A percentile compares a stretch with the other conserved stretches of the same genome.
Conservation (phyloP, 2,329 filamentous ascomycete genomes). For the Westerdykella ornata region DNA sequence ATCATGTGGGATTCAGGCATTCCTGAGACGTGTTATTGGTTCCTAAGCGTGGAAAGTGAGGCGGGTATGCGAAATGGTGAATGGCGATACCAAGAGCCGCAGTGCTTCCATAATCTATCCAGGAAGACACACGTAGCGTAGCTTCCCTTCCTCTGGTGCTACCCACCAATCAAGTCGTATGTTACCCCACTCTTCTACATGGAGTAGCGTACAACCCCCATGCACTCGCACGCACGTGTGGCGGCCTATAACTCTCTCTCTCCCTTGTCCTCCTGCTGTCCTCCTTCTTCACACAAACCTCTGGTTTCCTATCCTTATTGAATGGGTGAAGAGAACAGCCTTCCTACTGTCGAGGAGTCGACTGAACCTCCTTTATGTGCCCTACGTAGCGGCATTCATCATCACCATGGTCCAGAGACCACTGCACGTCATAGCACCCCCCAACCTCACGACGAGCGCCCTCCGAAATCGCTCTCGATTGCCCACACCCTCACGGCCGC, state of each 20-base stretch:
- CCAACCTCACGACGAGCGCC: conserved; percentile 12
- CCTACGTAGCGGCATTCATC: conserved; percentile 15
- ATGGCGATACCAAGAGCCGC: conserved; percentile 13
- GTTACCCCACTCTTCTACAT: conserved; percentile 8
- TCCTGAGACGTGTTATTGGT: no score
- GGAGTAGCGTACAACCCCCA: neutral
- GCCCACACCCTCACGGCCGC: conserved; percentile 34
- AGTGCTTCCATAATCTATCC: conserved; percentile 4
- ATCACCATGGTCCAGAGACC: conserved; percentile 28
- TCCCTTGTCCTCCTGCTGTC: conserved; percentile 10
- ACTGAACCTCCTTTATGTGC: conserved; percentile 41
- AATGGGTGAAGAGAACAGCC: conserved; percentile 39
- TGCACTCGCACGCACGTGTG: conserved; percentile 3
- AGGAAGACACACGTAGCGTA: conserved; percentile 23
- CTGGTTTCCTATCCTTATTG: conserved; percentile 33
- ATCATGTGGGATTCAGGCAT: no score
- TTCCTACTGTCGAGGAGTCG: conserved; percentile 36
- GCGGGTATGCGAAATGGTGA: conserved; percentile 2
- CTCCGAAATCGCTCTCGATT: conserved; percentile 21
- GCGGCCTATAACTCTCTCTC: conserved; percentile 32
- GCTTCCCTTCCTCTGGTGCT: conserved; percentile 21
- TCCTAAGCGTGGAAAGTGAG: neutral
- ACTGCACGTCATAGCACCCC: conserved; percentile 18
- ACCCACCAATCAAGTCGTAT: conserved; percentile 8
- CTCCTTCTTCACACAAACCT: conserved; percentile 24